A percentile compares a stretch with the other conserved stretches of the same genome.
Evolutionary conservation across 2,329 filamentous ascomycete genomes (phyloP).

Genomic region (Penicillium sp.): DNA sequence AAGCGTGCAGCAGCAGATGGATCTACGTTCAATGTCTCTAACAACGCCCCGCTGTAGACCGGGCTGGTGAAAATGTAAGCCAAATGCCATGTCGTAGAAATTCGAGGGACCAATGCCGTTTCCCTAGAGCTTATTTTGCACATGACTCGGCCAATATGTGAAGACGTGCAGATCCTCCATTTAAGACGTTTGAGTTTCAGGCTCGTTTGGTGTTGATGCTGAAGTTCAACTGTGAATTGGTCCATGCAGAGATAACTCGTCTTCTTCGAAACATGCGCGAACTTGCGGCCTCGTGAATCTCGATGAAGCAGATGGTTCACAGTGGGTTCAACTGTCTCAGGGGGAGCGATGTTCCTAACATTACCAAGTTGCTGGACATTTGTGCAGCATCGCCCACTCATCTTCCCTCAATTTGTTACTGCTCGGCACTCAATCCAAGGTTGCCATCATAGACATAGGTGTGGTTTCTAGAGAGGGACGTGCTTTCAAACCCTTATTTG

Average conservation of each 20-base stretch:
- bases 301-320: neutral
- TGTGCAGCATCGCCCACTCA: neutral
- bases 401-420: neutral
- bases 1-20: neutral
- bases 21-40: neutral
- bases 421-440: no score
- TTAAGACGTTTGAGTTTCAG: neutral
- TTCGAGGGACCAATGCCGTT: neutral
- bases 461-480: no score
- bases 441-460: no score
- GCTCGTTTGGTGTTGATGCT: neutral
- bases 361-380: neutral
- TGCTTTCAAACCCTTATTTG: no score
- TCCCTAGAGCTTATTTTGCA: neutral
- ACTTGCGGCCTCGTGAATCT: neutral
- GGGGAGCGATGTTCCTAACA: neutral
- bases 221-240: neutral
- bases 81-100: neutral
- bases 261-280: neutral
- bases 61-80: neutral
- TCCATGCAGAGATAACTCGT: neutral
- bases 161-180: neutral
- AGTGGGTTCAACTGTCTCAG: neutral
- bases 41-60: neutral
- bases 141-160: neutral